phyloP scores from a whole-genome alignment of 768 basidiomycete species.

The Lentinula sp. region DNA sequence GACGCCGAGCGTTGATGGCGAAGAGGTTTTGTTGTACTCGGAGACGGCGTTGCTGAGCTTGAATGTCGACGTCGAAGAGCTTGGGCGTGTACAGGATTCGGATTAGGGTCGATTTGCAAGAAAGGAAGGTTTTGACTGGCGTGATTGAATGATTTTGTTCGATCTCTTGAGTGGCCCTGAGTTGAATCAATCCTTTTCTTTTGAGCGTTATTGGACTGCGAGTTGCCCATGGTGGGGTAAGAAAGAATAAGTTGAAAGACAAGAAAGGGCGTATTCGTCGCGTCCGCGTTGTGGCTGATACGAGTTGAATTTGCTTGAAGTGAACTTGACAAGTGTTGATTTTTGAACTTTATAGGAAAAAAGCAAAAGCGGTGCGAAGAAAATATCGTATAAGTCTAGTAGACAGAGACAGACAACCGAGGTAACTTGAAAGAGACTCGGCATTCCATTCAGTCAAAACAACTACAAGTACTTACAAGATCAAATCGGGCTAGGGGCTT shows the following conservation, averaged over 20 bases:
- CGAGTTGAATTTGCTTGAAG: neutral
- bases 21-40: neutral
- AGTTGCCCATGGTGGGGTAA: conserved; percentile 4
- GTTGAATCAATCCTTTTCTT: neutral
- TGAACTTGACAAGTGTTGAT: neutral
- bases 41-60: neutral
- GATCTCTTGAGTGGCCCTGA: neutral
- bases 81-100: conserved; percentile 4
- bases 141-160: neutral
- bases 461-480: neutral
- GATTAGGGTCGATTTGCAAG: neutral
- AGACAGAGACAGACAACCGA: neutral
- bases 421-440: neutral
- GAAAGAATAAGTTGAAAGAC: neutral
- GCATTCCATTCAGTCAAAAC: neutral
- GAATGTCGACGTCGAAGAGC: conserved; percentile 7
- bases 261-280: neutral
- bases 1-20: conserved; percentile 5
- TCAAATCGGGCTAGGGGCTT: neutral
- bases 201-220: conserved; percentile 4
- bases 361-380: conserved; percentile 22
- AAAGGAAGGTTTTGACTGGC: neutral
- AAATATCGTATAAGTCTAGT: conserved; percentile 24
- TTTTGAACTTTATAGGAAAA: conserved; percentile 12
- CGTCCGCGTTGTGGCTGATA: neutral